These are phyloP conservation scores for Gorgonomyces haynaldii DNA, from an alignment of 192 early-diverging fungal species.

Conservation along the genomic window DNA sequence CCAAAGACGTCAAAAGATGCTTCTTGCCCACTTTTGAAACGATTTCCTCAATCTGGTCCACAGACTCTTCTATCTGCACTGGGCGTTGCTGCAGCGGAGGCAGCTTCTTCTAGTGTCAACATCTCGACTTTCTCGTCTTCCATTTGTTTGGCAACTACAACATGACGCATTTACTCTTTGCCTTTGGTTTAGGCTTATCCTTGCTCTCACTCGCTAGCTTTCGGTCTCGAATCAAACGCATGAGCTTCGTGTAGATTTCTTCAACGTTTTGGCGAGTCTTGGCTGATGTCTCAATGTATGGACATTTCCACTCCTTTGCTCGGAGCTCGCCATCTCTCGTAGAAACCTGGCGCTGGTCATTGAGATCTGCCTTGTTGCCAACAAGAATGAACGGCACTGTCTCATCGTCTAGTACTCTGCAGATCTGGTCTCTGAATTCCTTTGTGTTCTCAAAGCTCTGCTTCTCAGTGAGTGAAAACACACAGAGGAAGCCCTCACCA, in stretches of 20 bases:
- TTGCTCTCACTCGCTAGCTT: constrained; percentile 42
- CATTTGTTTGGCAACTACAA: constrained; percentile 8
- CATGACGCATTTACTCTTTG: constrained; percentile 19
- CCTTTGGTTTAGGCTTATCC: constrained; percentile 17
- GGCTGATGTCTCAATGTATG: constrained; percentile 61
- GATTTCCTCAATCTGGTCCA: not conserved
- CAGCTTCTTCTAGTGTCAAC: not conserved
- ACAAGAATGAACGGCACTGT: constrained; percentile 71
- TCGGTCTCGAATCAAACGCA: constrained; percentile 62
- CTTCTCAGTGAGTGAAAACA: constrained; percentile 70
- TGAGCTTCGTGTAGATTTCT: constrained; percentile 58
- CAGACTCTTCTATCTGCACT: not conserved
- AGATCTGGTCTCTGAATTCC: constrained; percentile 79
- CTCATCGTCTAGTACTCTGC: constrained; percentile 72
- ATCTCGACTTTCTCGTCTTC: not conserved
- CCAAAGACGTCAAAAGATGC: not conserved
- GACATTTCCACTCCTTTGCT: constrained; percentile 58
- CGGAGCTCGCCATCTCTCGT: constrained; percentile 41
- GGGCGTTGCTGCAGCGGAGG: not conserved
- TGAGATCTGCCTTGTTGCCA: constrained; percentile 67
- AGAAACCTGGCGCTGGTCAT: constrained; percentile 46
- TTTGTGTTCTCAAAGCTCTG: constrained; percentile 68
- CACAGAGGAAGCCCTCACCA: constrained; percentile 76
- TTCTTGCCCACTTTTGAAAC: not conserved
- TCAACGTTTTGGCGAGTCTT: constrained; percentile 74